These are phyloP conservation scores for Cryphonectria carpinicola DNA, from an alignment of 2,329 filamentous ascomycete species.

Conservation along the genomic window DNA sequence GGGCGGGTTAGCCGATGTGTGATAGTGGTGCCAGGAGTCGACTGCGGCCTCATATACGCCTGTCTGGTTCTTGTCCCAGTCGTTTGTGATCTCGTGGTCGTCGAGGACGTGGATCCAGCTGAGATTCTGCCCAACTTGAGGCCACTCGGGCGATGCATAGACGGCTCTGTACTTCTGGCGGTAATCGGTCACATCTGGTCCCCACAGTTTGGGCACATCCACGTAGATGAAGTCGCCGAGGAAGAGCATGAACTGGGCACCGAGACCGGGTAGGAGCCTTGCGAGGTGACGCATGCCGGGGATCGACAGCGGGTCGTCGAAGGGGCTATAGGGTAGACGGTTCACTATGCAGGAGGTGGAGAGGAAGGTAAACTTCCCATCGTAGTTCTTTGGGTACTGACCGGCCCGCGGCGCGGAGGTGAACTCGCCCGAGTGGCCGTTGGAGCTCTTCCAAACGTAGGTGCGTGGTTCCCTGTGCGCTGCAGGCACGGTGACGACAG, in stretches of 20 bases:
- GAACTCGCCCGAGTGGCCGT: constrained; percentile 84
- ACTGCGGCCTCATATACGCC: constrained; percentile 79
- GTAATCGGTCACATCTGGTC: constrained; percentile 74
- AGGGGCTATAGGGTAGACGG: constrained; percentile 83
- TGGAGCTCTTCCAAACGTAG: constrained; percentile 86
- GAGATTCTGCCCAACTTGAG: constrained; percentile 72
- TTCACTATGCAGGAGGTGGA: constrained; percentile 92
- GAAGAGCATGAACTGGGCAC: constrained; percentile 80
- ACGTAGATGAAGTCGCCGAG: constrained; percentile 89
- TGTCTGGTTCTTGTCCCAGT: constrained; percentile 83
- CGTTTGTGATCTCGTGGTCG: constrained; percentile 95
- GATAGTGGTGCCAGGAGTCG: constrained; percentile 86
- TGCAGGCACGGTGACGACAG: constrained; percentile 67
- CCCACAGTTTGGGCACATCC: constrained; percentile 83
- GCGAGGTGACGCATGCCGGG: constrained; percentile 80
- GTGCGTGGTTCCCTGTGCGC: constrained; percentile 68
- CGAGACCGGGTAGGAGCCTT: constrained; percentile 69
- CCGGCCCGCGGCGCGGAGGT: constrained; percentile 75
- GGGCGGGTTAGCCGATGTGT: constrained; percentile 83
- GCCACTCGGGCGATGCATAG: constrained; percentile 95
- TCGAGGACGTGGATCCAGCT: constrained; percentile 98
- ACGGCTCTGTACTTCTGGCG: constrained; percentile 90
- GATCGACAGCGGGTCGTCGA: constrained; percentile 82
- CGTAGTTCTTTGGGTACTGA: constrained; percentile 59
- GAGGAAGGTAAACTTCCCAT: constrained; percentile 83